Conservation (phyloP, 2,329 filamentous ascomycete species). For the Trichoderma atroviride region DNA sequence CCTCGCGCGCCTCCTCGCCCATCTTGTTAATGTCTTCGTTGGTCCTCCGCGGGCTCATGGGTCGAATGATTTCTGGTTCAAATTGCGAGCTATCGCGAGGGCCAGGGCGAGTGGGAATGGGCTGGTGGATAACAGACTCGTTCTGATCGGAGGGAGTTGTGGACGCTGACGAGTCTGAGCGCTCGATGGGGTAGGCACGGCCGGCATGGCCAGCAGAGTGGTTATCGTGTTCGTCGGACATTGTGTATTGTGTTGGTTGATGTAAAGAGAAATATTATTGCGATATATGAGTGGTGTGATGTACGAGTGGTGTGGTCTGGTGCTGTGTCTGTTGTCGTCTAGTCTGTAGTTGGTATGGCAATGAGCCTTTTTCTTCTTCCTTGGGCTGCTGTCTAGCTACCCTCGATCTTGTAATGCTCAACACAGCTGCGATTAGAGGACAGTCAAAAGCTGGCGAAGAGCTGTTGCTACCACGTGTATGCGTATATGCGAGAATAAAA, state of each 20-base stretch:
- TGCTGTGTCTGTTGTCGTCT: constrained; percentile 5
- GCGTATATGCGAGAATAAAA: constrained; percentile 5
- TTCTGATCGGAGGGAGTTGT: constrained; percentile 42
- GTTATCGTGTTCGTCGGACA: constrained; percentile 34
- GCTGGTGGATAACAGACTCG: constrained; percentile 50
- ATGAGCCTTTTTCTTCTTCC: constrained; percentile 8
- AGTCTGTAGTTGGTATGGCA: background rate
- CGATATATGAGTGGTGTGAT: background rate
- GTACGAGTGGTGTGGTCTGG: background rate
- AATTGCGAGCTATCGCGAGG: constrained; percentile 77
- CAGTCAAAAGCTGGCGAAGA: background rate
- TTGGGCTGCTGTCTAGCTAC: background rate
- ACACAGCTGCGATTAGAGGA: background rate
- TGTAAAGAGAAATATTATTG: background rate
- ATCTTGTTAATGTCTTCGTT: constrained; percentile 89
- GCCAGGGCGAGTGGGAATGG: constrained; percentile 62
- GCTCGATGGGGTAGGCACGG: constrained; percentile 41
- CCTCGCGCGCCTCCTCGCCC: constrained; percentile 76
- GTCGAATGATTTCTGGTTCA: constrained; percentile 83
- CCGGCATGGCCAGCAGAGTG: constrained; percentile 32
- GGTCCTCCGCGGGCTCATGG: constrained; percentile 91
- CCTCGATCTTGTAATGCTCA: background rate
- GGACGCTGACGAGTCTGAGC: constrained; percentile 43
- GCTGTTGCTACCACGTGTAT: background rate
- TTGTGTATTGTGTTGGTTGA: constrained; percentile 11